These are phyloP conservation scores for Taiozyma sp. DNA, from an alignment of 1,139 yeast species.

Conservation along the genomic window DNA sequence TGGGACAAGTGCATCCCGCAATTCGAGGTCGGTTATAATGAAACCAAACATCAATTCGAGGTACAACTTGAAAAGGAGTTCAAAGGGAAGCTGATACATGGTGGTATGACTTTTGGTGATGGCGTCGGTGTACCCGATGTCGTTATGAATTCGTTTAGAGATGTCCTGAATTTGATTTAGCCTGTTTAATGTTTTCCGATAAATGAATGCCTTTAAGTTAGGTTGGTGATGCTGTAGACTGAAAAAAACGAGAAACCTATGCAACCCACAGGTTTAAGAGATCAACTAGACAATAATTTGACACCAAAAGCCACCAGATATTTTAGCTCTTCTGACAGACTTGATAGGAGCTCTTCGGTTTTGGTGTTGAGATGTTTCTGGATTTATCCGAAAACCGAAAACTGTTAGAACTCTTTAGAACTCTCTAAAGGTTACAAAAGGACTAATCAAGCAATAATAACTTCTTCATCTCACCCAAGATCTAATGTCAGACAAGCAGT, in stretches of 20 bases:
- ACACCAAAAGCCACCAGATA: no score
- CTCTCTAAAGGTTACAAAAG: background rate
- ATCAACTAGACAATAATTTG: background rate
- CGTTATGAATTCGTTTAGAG: slow-evolving; percentile 56
- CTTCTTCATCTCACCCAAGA: background rate
- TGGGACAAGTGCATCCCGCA: slow-evolving; percentile 72
- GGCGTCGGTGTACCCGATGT: slow-evolving; percentile 94
- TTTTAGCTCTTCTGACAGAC: no score
- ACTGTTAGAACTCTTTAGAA: background rate
- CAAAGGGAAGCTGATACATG: slow-evolving; percentile 47
- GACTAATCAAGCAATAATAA: background rate
- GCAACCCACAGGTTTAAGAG: background rate
- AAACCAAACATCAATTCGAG: slow-evolving; percentile 36
- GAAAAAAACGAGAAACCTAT: background rate
- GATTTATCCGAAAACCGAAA: background rate
- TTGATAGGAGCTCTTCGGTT: background rate
- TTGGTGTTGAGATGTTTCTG: background rate
- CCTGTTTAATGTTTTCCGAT: background rate
- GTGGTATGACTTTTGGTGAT: slow-evolving; percentile 80
- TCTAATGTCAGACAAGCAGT: slow-evolving; percentile 1
- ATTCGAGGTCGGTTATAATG: slow-evolving; percentile 68
- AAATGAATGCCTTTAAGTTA: background rate
- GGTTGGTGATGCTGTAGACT: background rate
- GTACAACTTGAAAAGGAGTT: slow-evolving; percentile 32
- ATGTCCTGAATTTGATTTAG: slow-evolving; percentile 33